A percentile compares a stretch with the other conserved stretches of the same genome.
Conservation (phyloP, 2,329 filamentous ascomycete species). For the Zymoseptoria crescenta region DNA sequence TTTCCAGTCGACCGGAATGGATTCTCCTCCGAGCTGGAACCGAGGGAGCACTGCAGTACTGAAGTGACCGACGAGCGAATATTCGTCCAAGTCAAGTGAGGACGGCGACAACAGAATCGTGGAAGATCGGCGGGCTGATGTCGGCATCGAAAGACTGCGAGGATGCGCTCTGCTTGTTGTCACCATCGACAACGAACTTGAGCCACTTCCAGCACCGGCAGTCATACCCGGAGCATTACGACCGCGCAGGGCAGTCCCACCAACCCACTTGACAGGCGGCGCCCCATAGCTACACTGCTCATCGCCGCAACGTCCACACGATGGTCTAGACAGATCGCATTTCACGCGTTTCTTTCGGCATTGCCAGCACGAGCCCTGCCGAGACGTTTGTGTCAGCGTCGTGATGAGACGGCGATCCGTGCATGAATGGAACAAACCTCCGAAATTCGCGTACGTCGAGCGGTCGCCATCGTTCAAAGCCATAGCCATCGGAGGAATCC, state of each 20-base stretch:
- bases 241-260: slow-evolving; percentile 11
- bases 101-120: slow-evolving; percentile 1
- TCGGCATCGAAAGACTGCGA: not conserved
- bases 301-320: slow-evolving; percentile 7
- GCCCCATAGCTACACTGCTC: slow-evolving; percentile 11
- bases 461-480: not conserved
- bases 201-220: not conserved
- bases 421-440: not conserved
- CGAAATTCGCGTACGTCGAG: not conserved
- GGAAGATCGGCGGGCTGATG: not conserved
- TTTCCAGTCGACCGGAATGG: slow-evolving; percentile 5
- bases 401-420: no score
- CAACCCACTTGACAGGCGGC: slow-evolving; percentile 12
- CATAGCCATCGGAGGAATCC: not conserved
- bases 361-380: slow-evolving; percentile 11
- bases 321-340: slow-evolving; percentile 9
- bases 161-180: not conserved
- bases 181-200: not conserved
- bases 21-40: slow-evolving; percentile 9
- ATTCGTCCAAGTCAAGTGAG: slow-evolving; percentile 4
- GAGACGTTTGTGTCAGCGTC: not conserved
- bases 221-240: slow-evolving; percentile 5
- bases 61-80: slow-evolving; percentile 9
- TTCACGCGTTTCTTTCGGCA: slow-evolving; percentile 10
- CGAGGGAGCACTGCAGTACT: slow-evolving; percentile 10